Conservation (phyloP, 2,329 filamentous ascomycete genomes). For the Ascochyta rabiei region DNA sequence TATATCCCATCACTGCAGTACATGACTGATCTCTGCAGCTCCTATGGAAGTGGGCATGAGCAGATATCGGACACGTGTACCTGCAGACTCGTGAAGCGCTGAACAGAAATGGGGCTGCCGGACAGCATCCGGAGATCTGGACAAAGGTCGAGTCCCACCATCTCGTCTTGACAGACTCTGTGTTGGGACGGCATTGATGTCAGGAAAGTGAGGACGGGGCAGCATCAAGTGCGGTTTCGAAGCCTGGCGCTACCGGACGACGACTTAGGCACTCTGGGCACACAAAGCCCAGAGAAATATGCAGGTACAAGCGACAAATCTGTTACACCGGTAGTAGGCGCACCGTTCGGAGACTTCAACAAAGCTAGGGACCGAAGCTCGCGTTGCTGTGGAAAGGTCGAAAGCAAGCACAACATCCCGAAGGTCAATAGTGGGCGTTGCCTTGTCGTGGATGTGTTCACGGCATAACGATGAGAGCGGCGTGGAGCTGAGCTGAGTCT, state of each 20-base stretch:
- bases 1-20: background rate
- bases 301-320: constrained; percentile 11
- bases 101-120: background rate
- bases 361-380: background rate
- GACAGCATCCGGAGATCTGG: background rate
- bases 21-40: background rate
- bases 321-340: constrained; percentile 6
- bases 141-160: background rate
- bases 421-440: background rate
- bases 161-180: background rate
- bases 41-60: background rate
- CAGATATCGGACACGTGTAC: background rate
- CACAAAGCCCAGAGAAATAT: background rate
- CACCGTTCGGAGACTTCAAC: background rate
- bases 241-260: background rate
- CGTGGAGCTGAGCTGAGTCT: constrained; percentile 1
- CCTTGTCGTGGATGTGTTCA: constrained; percentile 11
- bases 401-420: background rate
- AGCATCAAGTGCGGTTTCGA: background rate
- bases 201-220: background rate
- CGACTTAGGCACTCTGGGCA: background rate
- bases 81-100: background rate
- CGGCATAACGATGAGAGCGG: background rate
- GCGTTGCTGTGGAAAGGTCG: background rate
- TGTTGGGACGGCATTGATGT: background rate